Percentiles rank a stretch among this genome's conserved stretches.
Evolutionary conservation across 73 alveolate genomes (phyloP).

Genomic region (Tetrahymena malaccensis): DNA sequence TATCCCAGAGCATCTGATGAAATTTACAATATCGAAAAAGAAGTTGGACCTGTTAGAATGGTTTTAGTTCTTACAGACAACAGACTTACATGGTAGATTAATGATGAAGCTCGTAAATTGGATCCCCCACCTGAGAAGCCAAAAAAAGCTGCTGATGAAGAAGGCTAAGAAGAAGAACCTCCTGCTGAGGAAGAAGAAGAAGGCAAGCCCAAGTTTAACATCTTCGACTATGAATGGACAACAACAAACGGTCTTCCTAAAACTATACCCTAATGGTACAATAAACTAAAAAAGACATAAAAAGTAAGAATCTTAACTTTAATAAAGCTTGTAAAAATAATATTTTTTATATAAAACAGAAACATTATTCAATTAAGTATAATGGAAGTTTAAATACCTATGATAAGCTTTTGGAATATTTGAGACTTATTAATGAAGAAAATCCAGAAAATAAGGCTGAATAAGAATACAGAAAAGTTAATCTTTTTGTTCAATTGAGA

Average conservation of each 20-base stretch:
- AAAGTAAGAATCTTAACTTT: background rate
- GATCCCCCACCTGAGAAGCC: slow-evolving; percentile 38
- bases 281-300: background rate
- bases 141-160: slow-evolving; percentile 24
- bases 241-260: slow-evolving; percentile 1
- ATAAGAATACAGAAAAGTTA: background rate
- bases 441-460: slow-evolving; percentile 38
- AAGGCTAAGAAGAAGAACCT: slow-evolving; percentile 21
- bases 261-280: background rate
- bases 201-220: slow-evolving; percentile 30
- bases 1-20: slow-evolving; percentile 44
- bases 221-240: slow-evolving; percentile 37
- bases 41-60: slow-evolving; percentile 17
- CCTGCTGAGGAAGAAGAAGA: slow-evolving; percentile 36
- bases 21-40: slow-evolving; percentile 10
- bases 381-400: background rate
- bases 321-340: background rate
- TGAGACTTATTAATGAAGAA: background rate
- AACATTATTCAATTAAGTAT: background rate
- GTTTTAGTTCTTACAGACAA: slow-evolving; percentile 19
- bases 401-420: background rate
- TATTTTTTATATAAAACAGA: background rate
- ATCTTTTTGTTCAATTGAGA: background rate
- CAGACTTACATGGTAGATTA: slow-evolving; percentile 5
- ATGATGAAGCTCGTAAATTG: slow-evolving; percentile 15